Conservation (phyloP, 2,329 filamentous ascomycete genomes). For the Dryadomyces sulphureus region DNA sequence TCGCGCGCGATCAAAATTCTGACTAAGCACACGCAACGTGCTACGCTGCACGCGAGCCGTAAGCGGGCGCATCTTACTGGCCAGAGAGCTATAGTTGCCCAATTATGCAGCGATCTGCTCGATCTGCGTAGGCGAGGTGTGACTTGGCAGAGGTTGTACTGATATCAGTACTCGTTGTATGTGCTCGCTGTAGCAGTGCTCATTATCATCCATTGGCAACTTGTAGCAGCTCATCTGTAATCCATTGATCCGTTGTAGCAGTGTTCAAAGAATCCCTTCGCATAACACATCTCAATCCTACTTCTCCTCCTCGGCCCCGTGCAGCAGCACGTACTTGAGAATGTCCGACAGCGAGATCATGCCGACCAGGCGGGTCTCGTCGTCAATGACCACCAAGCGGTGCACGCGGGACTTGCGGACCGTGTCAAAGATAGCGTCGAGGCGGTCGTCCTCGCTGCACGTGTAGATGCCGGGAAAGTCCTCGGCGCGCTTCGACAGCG, state of each 20-base stretch:
- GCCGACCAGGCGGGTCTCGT: constrained; percentile 71
- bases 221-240: too few relatives aligned
- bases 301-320: constrained; percentile 48
- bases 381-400: constrained; percentile 82
- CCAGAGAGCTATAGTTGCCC: background rate
- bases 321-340: constrained; percentile 79
- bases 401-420: constrained; percentile 92
- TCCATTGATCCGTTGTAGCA: too few relatives aligned
- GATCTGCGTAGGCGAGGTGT: too few relatives aligned
- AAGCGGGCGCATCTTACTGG: background rate
- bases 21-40: background rate
- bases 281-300: too few relatives aligned
- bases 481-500: constrained; percentile 70
- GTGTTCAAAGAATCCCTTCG: too few relatives aligned
- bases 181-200: too few relatives aligned
- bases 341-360: constrained; percentile 93
- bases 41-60: background rate
- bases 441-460: constrained; percentile 76
- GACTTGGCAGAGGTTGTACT: too few relatives aligned
- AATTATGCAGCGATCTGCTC: background rate
- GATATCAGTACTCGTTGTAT: too few relatives aligned
- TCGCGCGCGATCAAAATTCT: too few relatives aligned
- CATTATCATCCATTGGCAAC: too few relatives aligned
- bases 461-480: constrained; percentile 97
- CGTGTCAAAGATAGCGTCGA: constrained; percentile 94